Evolutionary conservation across 2,329 filamentous ascomycete species (phyloP).

Genomic region (Fusarium liriodendri): DNA sequence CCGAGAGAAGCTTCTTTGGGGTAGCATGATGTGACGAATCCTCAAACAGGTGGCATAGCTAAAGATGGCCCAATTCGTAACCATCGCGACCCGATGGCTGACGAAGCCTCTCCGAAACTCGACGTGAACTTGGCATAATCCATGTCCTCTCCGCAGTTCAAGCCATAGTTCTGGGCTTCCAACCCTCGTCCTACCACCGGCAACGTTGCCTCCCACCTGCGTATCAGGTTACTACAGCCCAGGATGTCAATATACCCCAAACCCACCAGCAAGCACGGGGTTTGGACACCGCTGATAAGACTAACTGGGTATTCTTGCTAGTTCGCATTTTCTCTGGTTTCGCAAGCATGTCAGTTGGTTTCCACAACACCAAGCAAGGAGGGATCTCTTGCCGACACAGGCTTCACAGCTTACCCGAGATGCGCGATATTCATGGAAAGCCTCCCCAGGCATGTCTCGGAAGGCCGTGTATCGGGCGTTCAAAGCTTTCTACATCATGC

Average conservation of each 20-base stretch:
- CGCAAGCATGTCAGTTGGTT: slow-evolving; percentile 1
- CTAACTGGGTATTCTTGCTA: background rate
- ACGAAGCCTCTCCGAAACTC: background rate
- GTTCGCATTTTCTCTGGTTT: background rate
- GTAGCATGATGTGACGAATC: slow-evolving; percentile 20
- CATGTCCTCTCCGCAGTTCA: background rate
- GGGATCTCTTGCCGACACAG: background rate
- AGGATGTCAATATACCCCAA: background rate
- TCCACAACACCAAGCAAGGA: slow-evolving; percentile 3
- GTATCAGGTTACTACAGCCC: background rate
- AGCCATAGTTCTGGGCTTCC: background rate
- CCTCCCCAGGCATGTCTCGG: slow-evolving; percentile 11
- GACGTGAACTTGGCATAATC: background rate
- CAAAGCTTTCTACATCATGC: slow-evolving; percentile 19
- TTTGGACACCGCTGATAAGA: background rate
- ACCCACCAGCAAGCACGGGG: background rate
- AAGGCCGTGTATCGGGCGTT: slow-evolving; percentile 9
- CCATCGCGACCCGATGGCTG: background rate
- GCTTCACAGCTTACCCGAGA: slow-evolving; percentile 29
- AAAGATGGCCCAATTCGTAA: background rate
- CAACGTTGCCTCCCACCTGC: slow-evolving; percentile 3
- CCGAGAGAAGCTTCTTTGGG: background rate
- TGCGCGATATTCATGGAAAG: background rate
- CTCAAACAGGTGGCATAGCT: slow-evolving; percentile 2
- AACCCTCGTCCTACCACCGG: background rate